Base-by-base conservation (phyloP, 164 flowering plant genomes). In the Liquidambar formosana region DNA sequence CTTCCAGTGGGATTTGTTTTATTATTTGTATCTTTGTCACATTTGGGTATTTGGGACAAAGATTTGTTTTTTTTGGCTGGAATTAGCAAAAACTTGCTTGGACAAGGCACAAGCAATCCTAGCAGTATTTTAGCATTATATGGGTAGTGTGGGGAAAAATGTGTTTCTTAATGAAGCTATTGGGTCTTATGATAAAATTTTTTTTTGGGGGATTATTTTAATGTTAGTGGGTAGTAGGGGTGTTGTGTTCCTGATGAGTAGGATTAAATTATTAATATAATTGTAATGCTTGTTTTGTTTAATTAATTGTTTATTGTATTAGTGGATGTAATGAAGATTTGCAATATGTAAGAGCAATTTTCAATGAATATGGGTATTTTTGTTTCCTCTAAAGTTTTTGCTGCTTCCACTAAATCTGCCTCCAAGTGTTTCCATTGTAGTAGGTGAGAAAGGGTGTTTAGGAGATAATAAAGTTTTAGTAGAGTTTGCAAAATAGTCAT, bases 21-120 rank as follows among this genome's bases (percentile, higher is more conserved):
- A 16, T 43, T 45, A n/a, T n/a, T n/a, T n/a, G n/a, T n/a, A n/a
- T n/a, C n/a, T n/a, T n/a, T n/a, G n/a, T n/a, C n/a, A n/a, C n/a
- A n/a, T n/a, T n/a, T n/a, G n/a, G n/a, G n/a, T n/a, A n/a, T n/a
- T n/a, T n/a, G n/a, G n/a, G n/a, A n/a, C n/a, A n/a, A n/a, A n/a
- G n/a, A 1, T 33, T 23, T 46, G 61, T 67, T 57, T 60, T 56
- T 67, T 62, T 52, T 61, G 46, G 52, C 49, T 28, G 82, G 69
- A 65, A 68, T 67, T 62, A 69, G 76, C 74, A 71, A 63, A 43
- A 67, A 45, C 58, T 73, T 74, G 70, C 66, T 73, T 69, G 72
- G 72, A 49, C 47, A 68, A 47, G 8, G 14, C n/a, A n/a, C n/a
- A n/a, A n/a, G n/a, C n/a, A n/a, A n/a, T 26, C 19, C 27, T 41